Conservation (phyloP, 495 filamentous ascomycete genomes). For the Lindgomyces ingoldianus region DNA sequence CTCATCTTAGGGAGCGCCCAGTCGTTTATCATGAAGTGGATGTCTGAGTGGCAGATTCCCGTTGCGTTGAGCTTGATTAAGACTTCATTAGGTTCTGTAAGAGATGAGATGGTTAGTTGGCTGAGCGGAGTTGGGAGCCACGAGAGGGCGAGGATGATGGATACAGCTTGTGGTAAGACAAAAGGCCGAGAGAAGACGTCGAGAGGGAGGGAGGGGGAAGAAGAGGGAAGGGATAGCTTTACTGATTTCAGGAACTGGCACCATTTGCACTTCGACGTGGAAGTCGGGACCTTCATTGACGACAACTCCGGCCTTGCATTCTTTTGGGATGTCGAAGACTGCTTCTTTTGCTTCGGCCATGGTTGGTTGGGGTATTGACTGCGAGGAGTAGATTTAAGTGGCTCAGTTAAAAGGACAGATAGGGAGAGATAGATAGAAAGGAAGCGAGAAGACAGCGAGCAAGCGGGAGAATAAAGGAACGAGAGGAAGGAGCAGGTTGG, state of each 20-base stretch:
- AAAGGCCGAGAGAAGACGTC: no score
- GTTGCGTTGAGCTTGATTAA: constrained; percentile 47
- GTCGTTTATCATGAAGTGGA: constrained; percentile 49
- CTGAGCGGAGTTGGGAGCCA: neutral
- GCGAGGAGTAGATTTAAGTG: no score
- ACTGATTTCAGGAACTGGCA: constrained; percentile 58
- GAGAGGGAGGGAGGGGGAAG: no score
- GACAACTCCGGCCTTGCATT: constrained; percentile 58
- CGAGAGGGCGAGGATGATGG: neutral
- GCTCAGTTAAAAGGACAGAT: no score
- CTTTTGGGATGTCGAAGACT: constrained; percentile 51
- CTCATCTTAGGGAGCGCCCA: constrained; percentile 53
- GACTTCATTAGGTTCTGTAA: constrained; percentile 44
- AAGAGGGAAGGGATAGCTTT: constrained; percentile 10
- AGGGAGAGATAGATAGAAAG: no score
- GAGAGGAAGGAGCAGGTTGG: no score
- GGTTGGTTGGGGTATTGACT: no score
- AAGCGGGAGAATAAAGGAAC: no score
- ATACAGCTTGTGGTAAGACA: no score
- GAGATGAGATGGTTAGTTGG: neutral
- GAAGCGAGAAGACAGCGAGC: no score
- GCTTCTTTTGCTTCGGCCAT: constrained; percentile 8
- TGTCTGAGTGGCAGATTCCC: constrained; percentile 46
- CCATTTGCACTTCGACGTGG: constrained; percentile 53
- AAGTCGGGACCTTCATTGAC: constrained; percentile 58